A percentile compares a stretch with the other conserved stretches of the same genome.
Conservation (phyloP, 352 stramenopile genomes). For the Pythium angustatum region DNA sequence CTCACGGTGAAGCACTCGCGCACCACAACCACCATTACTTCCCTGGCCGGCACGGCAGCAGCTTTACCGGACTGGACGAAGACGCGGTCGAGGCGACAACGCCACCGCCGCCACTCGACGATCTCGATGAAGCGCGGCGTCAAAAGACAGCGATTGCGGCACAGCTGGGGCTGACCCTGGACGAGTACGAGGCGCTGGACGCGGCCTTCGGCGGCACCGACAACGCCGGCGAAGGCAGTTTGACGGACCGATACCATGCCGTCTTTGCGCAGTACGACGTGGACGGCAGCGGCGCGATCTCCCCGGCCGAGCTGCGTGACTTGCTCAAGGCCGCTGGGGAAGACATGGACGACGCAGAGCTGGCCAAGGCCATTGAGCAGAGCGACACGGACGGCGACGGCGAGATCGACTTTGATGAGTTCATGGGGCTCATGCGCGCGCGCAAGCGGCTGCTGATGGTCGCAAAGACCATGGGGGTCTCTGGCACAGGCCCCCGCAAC, state of each 20-base stretch:
- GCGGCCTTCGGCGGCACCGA: constrained; percentile 43
- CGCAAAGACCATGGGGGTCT: constrained; percentile 63
- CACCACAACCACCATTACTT: neutral
- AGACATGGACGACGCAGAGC: constrained; percentile 75
- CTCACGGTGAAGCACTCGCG: constrained; percentile 16
- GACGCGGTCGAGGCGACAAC: neutral
- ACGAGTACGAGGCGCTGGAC: constrained; percentile 71
- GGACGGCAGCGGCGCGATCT: constrained; percentile 80
- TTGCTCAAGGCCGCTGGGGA: constrained; percentile 63
- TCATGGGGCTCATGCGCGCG: constrained; percentile 74
- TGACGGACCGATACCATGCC: constrained; percentile 52
- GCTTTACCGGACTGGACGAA: neutral
- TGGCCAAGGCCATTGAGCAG: constrained; percentile 61
- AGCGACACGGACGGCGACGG: constrained; percentile 73
- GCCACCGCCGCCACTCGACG: constrained; percentile 29
- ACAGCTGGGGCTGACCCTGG: constrained; percentile 64
- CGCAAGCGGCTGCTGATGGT: constrained; percentile 73
- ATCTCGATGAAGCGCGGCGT: constrained; percentile 51
- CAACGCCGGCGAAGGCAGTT: constrained; percentile 17
- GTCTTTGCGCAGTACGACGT: constrained; percentile 77
- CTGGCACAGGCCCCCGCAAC: constrained; percentile 32
- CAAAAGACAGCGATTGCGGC: constrained; percentile 51
- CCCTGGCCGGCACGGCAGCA: neutral
- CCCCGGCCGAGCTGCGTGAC: constrained; percentile 58
- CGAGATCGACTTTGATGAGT: constrained; percentile 80